Evolutionary conservation across 768 basidiomycete genomes (phyloP), one percentile per base, ranked within the genome.

Genomic region (Lyophyllum semitale): DNA sequence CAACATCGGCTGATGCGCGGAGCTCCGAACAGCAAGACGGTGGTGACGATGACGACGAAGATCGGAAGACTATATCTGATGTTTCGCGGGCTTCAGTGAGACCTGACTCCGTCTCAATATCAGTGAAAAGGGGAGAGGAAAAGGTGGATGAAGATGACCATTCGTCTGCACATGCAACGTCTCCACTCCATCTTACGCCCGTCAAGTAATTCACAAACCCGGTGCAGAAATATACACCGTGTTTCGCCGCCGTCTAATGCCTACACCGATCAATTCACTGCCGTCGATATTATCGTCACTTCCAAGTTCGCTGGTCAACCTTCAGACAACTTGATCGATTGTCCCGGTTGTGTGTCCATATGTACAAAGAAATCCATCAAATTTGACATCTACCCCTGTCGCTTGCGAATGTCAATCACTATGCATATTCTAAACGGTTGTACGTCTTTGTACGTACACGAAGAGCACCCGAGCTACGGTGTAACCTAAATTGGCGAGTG

Each of bases 41-140:
- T 44, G 38, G 60, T 60, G 50, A 55, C 38, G 67, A 65, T 15
- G 75, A 78, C 45, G 77, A 78, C 20, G 75, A 75, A 52, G 76
- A 78, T 66, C 66, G 73, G 38, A 72, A 54, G 68, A 84, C 72
- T 59, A 83, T 77, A 40, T 58, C 58, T 52, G 59, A 51, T 1
- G 43, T 50, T 35, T 37, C 53, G 23, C 52, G 17, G 23, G 57
- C n/a, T n/a, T n/a, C n/a, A n/a, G n/a, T n/a, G 30, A 53, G 53
- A 44, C 30, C 32, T 23, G 42, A 33, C 29, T 26, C 48, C 41
- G 20, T 48, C 38, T 22, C 50, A 22, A 26, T n/a, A n/a, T n/a
- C 37, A 17, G 32, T 33, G 32, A 55, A 33, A 17, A 15, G 50
- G 13, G 46, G 42, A 29, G 50, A 25, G 23, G 54, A 63, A 51